Evolutionary conservation across 1,284 basidiomycete genomes (phyloP), one percentile per base, ranked within the genome.

Genomic region (Pseudomicrostroma phylloplanum): DNA sequence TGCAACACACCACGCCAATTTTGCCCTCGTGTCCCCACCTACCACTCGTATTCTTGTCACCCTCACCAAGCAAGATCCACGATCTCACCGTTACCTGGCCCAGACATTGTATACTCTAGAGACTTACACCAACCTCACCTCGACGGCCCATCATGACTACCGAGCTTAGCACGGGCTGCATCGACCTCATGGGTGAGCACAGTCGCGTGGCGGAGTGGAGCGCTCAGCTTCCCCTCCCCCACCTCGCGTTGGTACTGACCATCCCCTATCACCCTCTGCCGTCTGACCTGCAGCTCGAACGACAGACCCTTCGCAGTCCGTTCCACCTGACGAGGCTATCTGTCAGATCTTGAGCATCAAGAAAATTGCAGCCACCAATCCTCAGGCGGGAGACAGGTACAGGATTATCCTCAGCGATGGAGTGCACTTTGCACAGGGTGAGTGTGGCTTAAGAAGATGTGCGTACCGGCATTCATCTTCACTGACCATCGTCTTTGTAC

Each of bases 331-430:
- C 56, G 70, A 73, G 51, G 71, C 76, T 23, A 65, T 75, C 41
- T 74, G 73, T 58, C 76, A 78, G 61, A 66, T 78, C 36, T 71
- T 78, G 46, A 77, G 73, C 68, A 67, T 78, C 66, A 77, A 75
- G 57, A 78, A 75, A 62, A 76, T 78, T 42, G 63, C 66, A 30
- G 64, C 74, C 21, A 66, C 64, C 26, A 68, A 68, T 36, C 62
- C 69, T n/a, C 67, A 62, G 30, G 63, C 70, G 13, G 68, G 67
- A 60, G 76, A 78, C 55, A 68, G 77, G 8, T 79, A 73, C 61
- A 69, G 77, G 57, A 68, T 77, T 67, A 77, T 79, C 60, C 65
- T 79, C 21, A 77, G 75, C 51, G 77, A 79, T 57, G 77, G 77
- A 49, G 56, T 71, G 17, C 66, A 76, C 62, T 79, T 73, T 55